A percentile compares a stretch with the other conserved stretches of the same genome.
Conservation (phyloP, 1,284 basidiomycete genomes). For the Cryptococcus sp. region DNA sequence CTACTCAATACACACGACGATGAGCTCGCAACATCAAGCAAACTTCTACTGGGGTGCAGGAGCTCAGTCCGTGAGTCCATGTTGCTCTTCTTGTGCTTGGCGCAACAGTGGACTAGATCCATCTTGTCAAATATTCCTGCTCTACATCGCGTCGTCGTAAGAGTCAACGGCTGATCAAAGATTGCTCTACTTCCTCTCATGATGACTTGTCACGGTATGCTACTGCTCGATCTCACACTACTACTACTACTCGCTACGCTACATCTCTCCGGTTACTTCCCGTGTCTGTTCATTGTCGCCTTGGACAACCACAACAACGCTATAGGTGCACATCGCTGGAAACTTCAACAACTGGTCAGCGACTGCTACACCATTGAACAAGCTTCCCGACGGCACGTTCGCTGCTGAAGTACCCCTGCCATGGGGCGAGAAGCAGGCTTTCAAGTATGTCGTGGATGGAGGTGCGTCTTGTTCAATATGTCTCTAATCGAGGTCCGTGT, state of each 20-base stretch:
- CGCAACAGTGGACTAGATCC: neutral
- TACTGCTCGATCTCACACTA: neutral
- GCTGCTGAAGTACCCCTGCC: slow-evolving; percentile 37
- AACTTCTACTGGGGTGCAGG: slow-evolving; percentile 50
- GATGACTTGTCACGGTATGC: neutral
- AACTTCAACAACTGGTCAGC: slow-evolving; percentile 53
- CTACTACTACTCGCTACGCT: slow-evolving; percentile 1
- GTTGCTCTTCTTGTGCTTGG: neutral
- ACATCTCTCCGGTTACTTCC: neutral
- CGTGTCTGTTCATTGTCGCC: neutral
- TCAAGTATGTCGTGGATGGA: slow-evolving; percentile 54
- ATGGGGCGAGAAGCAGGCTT: slow-evolving; percentile 52
- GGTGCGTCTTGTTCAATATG: slow-evolving; percentile 14
- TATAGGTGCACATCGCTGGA: slow-evolving; percentile 49
- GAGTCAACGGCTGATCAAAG: neutral
- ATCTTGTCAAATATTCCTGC: neutral
- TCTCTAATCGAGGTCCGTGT: neutral
- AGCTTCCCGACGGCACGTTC: slow-evolving; percentile 46
- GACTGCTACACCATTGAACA: slow-evolving; percentile 39
- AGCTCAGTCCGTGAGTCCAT: slow-evolving; percentile 41
- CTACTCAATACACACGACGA: neutral
- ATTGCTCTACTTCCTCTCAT: neutral
- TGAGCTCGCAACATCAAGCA: slow-evolving; percentile 32
- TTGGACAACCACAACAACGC: neutral
- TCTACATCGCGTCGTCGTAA: neutral